phyloP scores from a whole-genome alignment of 208 protist species.

The Tritrichomonas musculus region DNA sequence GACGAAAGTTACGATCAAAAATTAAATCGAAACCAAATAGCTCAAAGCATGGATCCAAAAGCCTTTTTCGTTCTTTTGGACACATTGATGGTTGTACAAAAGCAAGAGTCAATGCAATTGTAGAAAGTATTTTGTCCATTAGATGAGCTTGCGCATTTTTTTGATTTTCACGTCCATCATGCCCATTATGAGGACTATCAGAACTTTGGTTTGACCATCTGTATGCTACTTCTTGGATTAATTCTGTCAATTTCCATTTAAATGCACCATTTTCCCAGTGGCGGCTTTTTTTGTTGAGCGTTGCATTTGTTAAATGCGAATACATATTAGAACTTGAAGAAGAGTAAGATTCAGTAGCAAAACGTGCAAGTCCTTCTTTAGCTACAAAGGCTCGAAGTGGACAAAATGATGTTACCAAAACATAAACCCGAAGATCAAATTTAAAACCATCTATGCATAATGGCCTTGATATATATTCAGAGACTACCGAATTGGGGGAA shows the following conservation, averaged over 20 bases:
- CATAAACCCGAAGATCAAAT: conserved; percentile 50
- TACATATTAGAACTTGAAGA: neutral
- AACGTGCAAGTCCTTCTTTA: conserved; percentile 36
- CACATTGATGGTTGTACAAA: neutral
- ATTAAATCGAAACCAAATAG: conserved; percentile 40
- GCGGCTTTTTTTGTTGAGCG: neutral
- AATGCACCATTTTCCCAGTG: neutral
- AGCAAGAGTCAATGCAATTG: neutral
- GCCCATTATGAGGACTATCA: no score
- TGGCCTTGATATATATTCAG: conserved; percentile 44
- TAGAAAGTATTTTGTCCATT: neutral
- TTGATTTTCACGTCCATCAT: no score
- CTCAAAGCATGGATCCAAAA: neutral
- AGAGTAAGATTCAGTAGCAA: conserved; percentile 38
- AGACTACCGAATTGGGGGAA: conserved; percentile 31
- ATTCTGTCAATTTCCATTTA: neutral
- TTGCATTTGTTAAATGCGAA: neutral
- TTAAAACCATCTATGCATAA: conserved; percentile 46
- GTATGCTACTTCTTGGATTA: neutral
- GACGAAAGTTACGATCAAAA: conserved; percentile 15
- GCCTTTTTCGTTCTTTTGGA: neutral
- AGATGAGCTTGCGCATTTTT: neutral
- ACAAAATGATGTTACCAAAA: conserved; percentile 36
- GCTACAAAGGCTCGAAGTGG: conserved; percentile 47
- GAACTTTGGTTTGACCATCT: no score